Conservation (phyloP, 2,329 filamentous ascomycete genomes). For the Colletotrichum truncatum region DNA sequence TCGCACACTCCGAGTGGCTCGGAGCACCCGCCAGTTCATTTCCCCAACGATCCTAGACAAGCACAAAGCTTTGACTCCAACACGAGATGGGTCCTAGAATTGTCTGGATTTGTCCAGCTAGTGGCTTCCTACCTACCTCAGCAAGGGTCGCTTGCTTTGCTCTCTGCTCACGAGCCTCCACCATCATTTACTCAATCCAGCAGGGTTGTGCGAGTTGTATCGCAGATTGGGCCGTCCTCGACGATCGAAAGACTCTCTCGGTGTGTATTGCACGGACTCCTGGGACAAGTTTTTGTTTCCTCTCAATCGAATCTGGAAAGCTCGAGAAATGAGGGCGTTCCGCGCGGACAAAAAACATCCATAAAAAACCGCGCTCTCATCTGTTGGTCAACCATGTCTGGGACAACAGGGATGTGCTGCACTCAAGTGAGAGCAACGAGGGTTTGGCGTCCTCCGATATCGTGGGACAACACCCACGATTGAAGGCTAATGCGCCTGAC, state of each 20-base stretch:
- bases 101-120: conserved; percentile 32
- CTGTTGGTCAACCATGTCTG: conserved; percentile 50
- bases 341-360: conserved; percentile 93
- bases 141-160: background rate
- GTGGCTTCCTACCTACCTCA: background rate
- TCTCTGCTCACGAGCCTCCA: conserved; percentile 21
- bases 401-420: conserved; percentile 55
- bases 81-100: conserved; percentile 84
- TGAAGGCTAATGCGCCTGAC: conserved; percentile 67
- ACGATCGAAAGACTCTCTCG: conserved; percentile 66
- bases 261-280: conserved; percentile 86
- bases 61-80: conserved; percentile 94
- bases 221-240: conserved; percentile 26
- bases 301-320: conserved; percentile 63
- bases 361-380: conserved; percentile 84
- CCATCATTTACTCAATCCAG: conserved; percentile 35
- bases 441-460: conserved; percentile 59
- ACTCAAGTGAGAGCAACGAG: conserved; percentile 39
- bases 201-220: conserved; percentile 40
- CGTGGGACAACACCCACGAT: conserved; percentile 53
- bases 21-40: background rate
- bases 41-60: conserved; percentile 70
- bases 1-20: background rate
- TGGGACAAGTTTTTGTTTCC: conserved; percentile 95
- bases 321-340: conserved; percentile 68